Evolutionary conservation across 1,284 basidiomycete genomes (phyloP).

Genomic region (Pholiota adiposa): DNA sequence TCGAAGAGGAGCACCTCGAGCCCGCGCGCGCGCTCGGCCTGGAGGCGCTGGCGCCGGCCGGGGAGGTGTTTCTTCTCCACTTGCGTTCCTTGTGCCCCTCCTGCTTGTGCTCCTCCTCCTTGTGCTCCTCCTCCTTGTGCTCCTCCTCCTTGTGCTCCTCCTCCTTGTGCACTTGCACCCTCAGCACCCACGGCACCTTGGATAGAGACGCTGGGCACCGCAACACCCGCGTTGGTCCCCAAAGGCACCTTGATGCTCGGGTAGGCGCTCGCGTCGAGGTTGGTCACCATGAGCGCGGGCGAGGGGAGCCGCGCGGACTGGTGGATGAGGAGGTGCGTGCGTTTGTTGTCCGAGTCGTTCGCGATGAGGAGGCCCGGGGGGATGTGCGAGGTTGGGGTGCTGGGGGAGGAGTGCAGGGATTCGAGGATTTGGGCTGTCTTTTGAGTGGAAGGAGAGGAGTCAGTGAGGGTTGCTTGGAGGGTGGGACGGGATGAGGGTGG

Average conservation of each 20-base stretch:
- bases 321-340: slow-evolving; percentile 97
- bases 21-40: background rate
- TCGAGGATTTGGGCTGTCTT: slow-evolving; percentile 93
- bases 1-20: slow-evolving; percentile 77
- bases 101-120: too few species aligned
- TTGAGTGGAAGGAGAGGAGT: slow-evolving; percentile 3
- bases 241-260: slow-evolving; percentile 70
- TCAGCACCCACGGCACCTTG: too few species aligned
- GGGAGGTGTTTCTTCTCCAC: background rate
- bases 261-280: slow-evolving; percentile 92
- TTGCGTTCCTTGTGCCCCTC: too few species aligned
- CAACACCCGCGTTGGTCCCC: slow-evolving; percentile 21
- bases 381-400: slow-evolving; percentile 61
- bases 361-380: slow-evolving; percentile 85
- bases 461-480: too few species aligned
- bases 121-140: too few species aligned
- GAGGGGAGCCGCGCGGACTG: slow-evolving; percentile 95
- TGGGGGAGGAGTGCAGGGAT: slow-evolving; percentile 75
- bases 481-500: too few species aligned
- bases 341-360: slow-evolving; percentile 92
- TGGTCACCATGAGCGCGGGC: slow-evolving; percentile 93
- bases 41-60: background rate
- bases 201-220: background rate
- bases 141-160: too few species aligned
- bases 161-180: too few species aligned